These are phyloP conservation scores for Luvunga scandens DNA, from an alignment of 345 rosid genomes.

Conservation along the genomic window DNA sequence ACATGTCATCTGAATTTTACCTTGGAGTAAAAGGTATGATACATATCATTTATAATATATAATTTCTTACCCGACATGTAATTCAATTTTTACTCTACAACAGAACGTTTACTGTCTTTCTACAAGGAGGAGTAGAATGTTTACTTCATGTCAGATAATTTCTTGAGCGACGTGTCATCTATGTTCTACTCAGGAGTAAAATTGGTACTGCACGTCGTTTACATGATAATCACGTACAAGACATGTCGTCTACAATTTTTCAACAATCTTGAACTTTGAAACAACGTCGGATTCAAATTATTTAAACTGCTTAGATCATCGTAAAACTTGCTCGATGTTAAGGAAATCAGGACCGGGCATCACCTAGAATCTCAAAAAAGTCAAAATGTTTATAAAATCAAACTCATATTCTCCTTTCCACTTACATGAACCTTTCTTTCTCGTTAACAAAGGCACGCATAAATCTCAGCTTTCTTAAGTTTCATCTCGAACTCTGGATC, in stretches of 20 bases:
- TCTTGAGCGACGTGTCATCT: too few species aligned
- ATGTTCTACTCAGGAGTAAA: too few species aligned
- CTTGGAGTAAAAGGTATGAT: too few species aligned
- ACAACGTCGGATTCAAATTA: background rate
- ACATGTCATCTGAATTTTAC: too few species aligned
- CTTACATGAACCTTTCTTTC: background rate
- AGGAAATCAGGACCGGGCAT: constrained; percentile 1
- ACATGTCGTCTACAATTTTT: background rate
- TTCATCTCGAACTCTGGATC: background rate
- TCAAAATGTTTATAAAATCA: background rate
- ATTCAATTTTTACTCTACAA: too few species aligned
- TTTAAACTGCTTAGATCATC: background rate
- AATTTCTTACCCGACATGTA: too few species aligned
- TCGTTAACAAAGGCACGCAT: background rate
- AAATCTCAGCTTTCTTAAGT: background rate
- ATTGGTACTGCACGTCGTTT: too few species aligned
- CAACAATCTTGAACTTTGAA: too few species aligned
- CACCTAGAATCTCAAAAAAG: background rate
- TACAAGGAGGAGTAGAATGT: too few species aligned
- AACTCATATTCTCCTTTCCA: background rate
- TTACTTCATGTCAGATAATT: too few species aligned
- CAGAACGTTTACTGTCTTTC: too few species aligned
- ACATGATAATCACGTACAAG: background rate
- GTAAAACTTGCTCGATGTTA: background rate
- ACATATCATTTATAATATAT: too few species aligned